These are phyloP conservation scores for Rubroboletus pulcherrimus DNA, from an alignment of 768 basidiomycete genomes.

Conservation along the genomic window DNA sequence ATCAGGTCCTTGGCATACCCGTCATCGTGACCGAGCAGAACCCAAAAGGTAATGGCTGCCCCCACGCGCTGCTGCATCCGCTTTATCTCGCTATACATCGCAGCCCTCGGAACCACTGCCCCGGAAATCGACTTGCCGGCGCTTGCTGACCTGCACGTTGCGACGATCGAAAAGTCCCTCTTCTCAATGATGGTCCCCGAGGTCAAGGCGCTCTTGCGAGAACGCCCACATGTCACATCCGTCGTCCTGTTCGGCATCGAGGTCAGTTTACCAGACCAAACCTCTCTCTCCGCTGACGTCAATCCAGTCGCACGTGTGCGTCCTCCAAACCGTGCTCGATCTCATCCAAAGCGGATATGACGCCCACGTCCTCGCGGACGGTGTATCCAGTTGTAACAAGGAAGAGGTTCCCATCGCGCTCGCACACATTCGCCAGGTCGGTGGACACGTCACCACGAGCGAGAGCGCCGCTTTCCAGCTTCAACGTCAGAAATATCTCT, in stretches of 20 bases:
- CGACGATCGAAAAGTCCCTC: slow-evolving; percentile 67
- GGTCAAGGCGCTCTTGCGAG: slow-evolving; percentile 48
- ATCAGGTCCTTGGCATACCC: slow-evolving; percentile 58
- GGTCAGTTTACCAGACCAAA: slow-evolving; percentile 39
- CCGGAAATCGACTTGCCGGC: slow-evolving; percentile 54
- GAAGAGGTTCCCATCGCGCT: slow-evolving; percentile 79
- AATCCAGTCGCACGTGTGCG: slow-evolving; percentile 81
- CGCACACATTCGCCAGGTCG: slow-evolving; percentile 63
- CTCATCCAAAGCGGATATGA: slow-evolving; percentile 47
- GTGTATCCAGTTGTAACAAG: slow-evolving; percentile 75
- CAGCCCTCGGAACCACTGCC: slow-evolving; percentile 68
- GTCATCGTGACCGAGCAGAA: slow-evolving; percentile 87
- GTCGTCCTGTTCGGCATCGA: slow-evolving; percentile 87
- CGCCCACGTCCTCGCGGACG: slow-evolving; percentile 78
- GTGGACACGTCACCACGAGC: slow-evolving; percentile 74
- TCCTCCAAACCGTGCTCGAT: slow-evolving; percentile 78
- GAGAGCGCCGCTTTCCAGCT: slow-evolving; percentile 80
- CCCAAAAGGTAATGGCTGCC: slow-evolving; percentile 52
- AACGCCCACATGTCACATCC: slow-evolving; percentile 47
- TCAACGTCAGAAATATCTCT: slow-evolving; percentile 43
- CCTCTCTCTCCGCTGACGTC: slow-evolving; percentile 1
- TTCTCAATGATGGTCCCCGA: slow-evolving; percentile 86
- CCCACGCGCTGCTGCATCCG: background rate
- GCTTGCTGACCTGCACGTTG: slow-evolving; percentile 55
- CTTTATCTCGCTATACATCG: slow-evolving; percentile 6